Base-by-base conservation (phyloP, 2,329 filamentous ascomycete genomes). In the Curvularia spicifera region DNA sequence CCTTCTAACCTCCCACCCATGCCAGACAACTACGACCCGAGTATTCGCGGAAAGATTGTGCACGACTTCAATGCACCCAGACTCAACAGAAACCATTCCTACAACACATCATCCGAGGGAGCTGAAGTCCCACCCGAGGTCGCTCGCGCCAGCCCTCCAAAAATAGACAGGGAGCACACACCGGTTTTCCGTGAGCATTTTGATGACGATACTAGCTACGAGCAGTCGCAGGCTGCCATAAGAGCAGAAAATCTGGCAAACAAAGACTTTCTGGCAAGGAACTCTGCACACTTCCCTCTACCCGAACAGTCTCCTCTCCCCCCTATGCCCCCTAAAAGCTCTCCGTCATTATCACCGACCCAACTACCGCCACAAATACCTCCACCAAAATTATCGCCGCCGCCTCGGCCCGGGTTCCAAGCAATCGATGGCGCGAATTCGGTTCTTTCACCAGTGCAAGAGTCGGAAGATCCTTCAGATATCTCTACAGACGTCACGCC, bases 1-100 rank as follows among this genome's bases (percentile, higher is more conserved):
- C 68, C 82, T 12, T 63, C 72, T 7, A 71, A 75, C 43, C 76
- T 83, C 18, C 74, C 75, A 2, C 80, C 83, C 2, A 79, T 85
- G 52, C 84, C 85, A 2, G 85, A 86, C 57, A 83, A 87, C 65
- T 88, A 86, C 67, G 85, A 88, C 65, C 85, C 86, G 12, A 80
- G 85, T 52, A 89, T 88, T 57, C 82, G 84, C 51, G 87, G 86
- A 18, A 87, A 84, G 48, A 82, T 86, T 22, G 81, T 89, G 1
- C 86, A 89, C 74, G 87, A 89, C 66, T 89, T 89, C 71, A 87
- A 85, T 48, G 84, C 83, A 4, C 87, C 86, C 5, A 79, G 85
- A 51, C 76, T 80, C 42, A 80, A 82, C 53, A 74, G 79, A 49
- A 78, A 74, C 43, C 72, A 72, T 24, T 77, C 75, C 6, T 70